Conservation (phyloP, 768 basidiomycete genomes). For the Tylopilus subfusipes region DNA sequence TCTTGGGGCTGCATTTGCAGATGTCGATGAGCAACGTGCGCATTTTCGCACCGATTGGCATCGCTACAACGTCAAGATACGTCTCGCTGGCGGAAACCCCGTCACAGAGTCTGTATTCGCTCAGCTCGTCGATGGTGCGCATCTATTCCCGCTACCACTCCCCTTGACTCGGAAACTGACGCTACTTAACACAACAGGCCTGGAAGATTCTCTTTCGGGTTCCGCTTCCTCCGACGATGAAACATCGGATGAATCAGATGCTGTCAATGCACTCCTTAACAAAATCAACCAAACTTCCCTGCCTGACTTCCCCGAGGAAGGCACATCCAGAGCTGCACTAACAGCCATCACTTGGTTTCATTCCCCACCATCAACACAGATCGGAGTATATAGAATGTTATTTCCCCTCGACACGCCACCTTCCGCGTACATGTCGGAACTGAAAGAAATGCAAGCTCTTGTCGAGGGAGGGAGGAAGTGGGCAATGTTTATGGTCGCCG, state of each 20-base stretch:
- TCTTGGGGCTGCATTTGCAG: constrained; percentile 60
- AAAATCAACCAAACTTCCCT: constrained; percentile 51
- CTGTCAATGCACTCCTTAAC: constrained; percentile 63
- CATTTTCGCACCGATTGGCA: constrained; percentile 98
- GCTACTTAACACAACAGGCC: constrained; percentile 35
- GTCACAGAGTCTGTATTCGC: constrained; percentile 72
- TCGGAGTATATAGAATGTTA: constrained; percentile 80
- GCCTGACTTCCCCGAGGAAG: constrained; percentile 44
- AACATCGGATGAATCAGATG: constrained; percentile 57
- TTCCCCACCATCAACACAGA: constrained; percentile 79
- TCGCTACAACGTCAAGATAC: constrained; percentile 91
- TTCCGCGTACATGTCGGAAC: constrained; percentile 51
- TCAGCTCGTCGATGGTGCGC: constrained; percentile 75
- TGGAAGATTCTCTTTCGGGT: constrained; percentile 90
- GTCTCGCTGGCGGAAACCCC: constrained; percentile 57
- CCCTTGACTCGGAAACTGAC: not conserved
- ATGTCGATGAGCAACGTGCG: constrained; percentile 75
- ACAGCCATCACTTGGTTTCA: constrained; percentile 91
- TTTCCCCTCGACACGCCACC: constrained; percentile 50
- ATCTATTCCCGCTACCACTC: not conserved
- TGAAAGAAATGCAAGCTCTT: constrained; percentile 62
- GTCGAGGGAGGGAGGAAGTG: constrained; percentile 64
- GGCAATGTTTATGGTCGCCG: constrained; percentile 96
- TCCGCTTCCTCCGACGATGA: constrained; percentile 71
- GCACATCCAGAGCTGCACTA: constrained; percentile 40